Evolutionary conservation across 1,284 basidiomycete genomes (phyloP), one percentile per base, ranked within the genome.

Genomic region (Pholiota adiposa): DNA sequence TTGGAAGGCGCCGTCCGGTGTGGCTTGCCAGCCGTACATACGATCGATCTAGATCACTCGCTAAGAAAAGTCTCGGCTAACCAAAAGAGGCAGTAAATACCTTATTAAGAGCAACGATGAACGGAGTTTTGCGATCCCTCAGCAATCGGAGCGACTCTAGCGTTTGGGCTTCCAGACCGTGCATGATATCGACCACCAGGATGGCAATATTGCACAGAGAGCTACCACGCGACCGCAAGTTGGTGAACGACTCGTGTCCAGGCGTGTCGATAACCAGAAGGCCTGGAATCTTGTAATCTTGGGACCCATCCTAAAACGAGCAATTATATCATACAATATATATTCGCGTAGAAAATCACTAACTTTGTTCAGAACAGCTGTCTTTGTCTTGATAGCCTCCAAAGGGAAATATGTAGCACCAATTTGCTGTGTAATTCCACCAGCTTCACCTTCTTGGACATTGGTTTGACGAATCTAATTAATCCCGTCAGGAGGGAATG

Each of bases 321-420:
- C 41, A 27, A 31, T 33, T 46, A 51, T 25, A 9, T 19, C 7
- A 34, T 6, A 12, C 18, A 43, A 25, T 11, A 18, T 27, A 8
- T 34, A 48, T 29, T 2, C 38, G 25, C 58, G 11, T n/a, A n/a
- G n/a, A 55, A 21, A 60, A 58, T 55, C 55, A 72, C 75, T 54
- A 63, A 88, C 92, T 77, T 86, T 91, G 78, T 98, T 97, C 76
- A 99, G 80, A 18, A 97, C 95, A 18, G 82, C 81, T 1, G 97
- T 98, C 83, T 99, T 99, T 58, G 87, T 86, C 76, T 91, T 88
- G 74, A 99, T 97, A 6, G 96, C 95, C n/a, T 96, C 93, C 51
- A 92, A 90, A 50, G 97, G 97, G 88, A 99, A 99, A 83, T 97
- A 99, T 0, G 97, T 99, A n/a, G 97, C 97, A 83, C 97, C 97